phyloP scores from a whole-genome alignment of 805 yeast species.

The Starmerella riodocensis region DNA sequence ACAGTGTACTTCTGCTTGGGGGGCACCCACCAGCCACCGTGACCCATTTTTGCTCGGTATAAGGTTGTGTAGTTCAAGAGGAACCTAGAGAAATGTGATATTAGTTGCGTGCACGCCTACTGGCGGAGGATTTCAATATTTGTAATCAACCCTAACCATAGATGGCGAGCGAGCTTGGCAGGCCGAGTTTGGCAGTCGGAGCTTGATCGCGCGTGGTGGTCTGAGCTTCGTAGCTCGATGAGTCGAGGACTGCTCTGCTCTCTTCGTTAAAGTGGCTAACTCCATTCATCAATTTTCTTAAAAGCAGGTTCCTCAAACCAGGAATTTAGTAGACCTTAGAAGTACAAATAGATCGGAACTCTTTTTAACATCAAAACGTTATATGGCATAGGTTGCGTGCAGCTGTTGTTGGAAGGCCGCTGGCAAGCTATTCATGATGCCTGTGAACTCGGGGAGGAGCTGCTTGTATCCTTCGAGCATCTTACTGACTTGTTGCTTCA shows the following conservation, averaged over 20 bases:
- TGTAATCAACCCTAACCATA: background rate
- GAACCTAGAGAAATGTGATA: background rate
- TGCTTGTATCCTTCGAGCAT: slow-evolving; percentile 22
- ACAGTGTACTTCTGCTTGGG: slow-evolving; percentile 32
- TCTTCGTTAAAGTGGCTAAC: too few species aligned
- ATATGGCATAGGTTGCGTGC: slow-evolving; percentile 8
- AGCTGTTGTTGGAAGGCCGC: slow-evolving; percentile 21
- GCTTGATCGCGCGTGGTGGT: too few species aligned
- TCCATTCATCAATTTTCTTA: too few species aligned
- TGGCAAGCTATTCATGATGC: slow-evolving; percentile 16
- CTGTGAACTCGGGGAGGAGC: slow-evolving; percentile 19
- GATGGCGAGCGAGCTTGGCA: background rate
- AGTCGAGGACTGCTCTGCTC: too few species aligned
- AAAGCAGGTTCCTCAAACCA: too few species aligned
- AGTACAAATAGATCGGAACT: too few species aligned
- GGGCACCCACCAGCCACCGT: slow-evolving; percentile 22
- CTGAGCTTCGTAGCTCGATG: too few species aligned
- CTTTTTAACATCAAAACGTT: too few species aligned
- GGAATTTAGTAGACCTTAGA: too few species aligned
- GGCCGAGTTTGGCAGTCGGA: background rate
- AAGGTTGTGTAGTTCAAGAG: background rate
- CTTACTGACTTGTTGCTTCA: slow-evolving; percentile 22
- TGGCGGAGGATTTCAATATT: background rate
- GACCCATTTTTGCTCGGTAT: slow-evolving; percentile 14
- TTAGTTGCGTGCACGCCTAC: slow-evolving; percentile 3